Evolutionary conservation across 2,329 filamentous ascomycete genomes (phyloP).

Genomic region (Xylariaceae sp.): DNA sequence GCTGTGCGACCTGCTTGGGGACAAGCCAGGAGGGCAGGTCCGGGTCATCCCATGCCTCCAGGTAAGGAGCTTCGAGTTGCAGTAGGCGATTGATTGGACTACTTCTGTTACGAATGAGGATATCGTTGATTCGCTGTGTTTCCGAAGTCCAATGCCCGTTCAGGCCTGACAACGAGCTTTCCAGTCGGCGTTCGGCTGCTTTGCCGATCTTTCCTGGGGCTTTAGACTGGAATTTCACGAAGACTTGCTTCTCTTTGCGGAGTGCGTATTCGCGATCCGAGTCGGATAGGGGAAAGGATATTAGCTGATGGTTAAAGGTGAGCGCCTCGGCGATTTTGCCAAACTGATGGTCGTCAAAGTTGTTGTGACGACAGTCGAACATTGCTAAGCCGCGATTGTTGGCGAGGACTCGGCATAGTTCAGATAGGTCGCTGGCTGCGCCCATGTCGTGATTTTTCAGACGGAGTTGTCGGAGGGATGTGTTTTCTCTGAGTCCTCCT

Average conservation of each 20-base stretch:
- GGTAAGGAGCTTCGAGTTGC: slow-evolving; percentile 23
- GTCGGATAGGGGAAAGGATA: slow-evolving; percentile 28
- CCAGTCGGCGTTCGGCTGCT: slow-evolving; percentile 23
- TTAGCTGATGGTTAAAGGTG: slow-evolving; percentile 26
- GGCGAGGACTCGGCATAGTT: slow-evolving; percentile 47
- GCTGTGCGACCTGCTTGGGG: slow-evolving; percentile 4
- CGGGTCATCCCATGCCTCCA: slow-evolving; percentile 28
- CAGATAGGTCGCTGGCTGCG: slow-evolving; percentile 31
- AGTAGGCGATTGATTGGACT: slow-evolving; percentile 17
- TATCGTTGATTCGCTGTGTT: slow-evolving; percentile 16
- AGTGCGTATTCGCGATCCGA: slow-evolving; percentile 25
- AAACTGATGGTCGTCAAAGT: slow-evolving; percentile 41
- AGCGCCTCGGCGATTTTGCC: slow-evolving; percentile 27
- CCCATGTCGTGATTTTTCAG: slow-evolving; percentile 56
- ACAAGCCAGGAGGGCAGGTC: slow-evolving; percentile 22
- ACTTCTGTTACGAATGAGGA: slow-evolving; percentile 23
- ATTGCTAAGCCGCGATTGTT: slow-evolving; percentile 47
- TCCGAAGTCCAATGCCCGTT: slow-evolving; percentile 26
- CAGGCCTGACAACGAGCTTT: slow-evolving; percentile 23
- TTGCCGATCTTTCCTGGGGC: slow-evolving; percentile 20
- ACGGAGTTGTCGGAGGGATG: slow-evolving; percentile 45
- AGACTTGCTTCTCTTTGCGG: slow-evolving; percentile 24
- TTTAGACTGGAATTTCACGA: slow-evolving; percentile 20
- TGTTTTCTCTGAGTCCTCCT: slow-evolving; percentile 43
- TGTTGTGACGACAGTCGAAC: slow-evolving; percentile 53